Evolutionary conservation across 768 basidiomycete species (phyloP).

Genomic region (Sporobolomyces pararoseus): DNA sequence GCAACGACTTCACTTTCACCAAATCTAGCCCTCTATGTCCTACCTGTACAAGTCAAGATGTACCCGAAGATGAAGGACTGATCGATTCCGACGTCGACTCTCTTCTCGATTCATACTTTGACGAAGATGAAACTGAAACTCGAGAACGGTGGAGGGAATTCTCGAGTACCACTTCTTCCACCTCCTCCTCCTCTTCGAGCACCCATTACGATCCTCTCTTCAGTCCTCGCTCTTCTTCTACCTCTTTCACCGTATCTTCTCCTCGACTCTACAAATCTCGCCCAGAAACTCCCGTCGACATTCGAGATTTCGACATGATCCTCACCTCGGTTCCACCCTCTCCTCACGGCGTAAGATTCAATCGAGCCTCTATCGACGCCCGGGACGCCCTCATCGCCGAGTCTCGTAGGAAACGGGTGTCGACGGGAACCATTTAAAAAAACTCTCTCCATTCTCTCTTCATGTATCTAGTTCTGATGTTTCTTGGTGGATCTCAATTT

Average conservation of each 20-base stretch:
- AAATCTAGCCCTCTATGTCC: neutral
- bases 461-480: neutral
- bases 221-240: constrained; percentile 12
- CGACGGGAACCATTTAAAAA: neutral
- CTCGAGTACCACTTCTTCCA: neutral
- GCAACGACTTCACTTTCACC: constrained; percentile 6
- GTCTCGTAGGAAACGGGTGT: neutral
- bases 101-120: constrained; percentile 12
- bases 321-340: constrained; percentile 9
- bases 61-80: constrained; percentile 1
- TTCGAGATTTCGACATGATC: constrained; percentile 23
- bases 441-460: neutral
- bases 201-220: constrained; percentile 14
- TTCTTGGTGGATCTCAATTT: neutral
- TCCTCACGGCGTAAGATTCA: neutral
- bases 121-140: neutral
- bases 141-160: neutral
- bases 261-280: neutral
- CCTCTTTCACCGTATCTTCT: constrained; percentile 2
- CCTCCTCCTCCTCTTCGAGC: neutral
- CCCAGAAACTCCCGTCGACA: neutral
- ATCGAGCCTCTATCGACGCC: constrained; percentile 3
- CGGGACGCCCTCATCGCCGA: neutral
- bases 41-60: neutral
- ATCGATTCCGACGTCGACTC: constrained; percentile 10